Evolutionary conservation across 768 basidiomycete genomes (phyloP), one percentile per base, ranked within the genome.

Genomic region (Solioccasus polychromus): DNA sequence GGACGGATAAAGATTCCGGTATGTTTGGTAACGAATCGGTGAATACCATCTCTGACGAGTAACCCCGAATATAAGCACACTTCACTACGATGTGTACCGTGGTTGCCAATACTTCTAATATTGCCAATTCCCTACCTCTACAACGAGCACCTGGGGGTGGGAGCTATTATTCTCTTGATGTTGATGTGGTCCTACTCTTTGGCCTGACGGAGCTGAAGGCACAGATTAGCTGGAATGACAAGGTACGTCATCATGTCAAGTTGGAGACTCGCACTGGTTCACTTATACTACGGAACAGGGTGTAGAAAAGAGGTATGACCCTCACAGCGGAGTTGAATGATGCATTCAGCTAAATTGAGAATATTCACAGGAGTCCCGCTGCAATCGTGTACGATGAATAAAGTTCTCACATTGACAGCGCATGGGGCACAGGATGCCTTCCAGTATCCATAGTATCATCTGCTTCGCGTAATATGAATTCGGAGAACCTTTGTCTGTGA

Each of bases 121-220:
- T 52, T 22, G 44, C 35, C 6, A 14, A 8, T 0, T 39, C 43
- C 17, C 29, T 62, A 10, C 7, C 2, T 8, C 32, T 35, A 0
- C 28, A 14, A 39, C 22, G 6, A 32, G 18, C 37, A 4, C 37
- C 14, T 9, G 45, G 23, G 12, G 44, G 45, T 24, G 22, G 12
- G 20, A 22, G 32, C 6, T 58, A 46, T 25, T 62, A 62, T 45
- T 8, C 9, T 19, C 40, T 62, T 22, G 24, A 55, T 0, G 69
- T 60, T 37, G 60, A 69, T 4, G 54, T 76, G 4, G 50, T 74
- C 12, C 41, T 77, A 12, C 57, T 65, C 9, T 70, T 74, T 37
- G 75, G 75, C 2, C 44, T 68, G 9, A 71, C 73, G 0, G 76
- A 77, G 42, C 47, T 76, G 25, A 71, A 73, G 47, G 76, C 74